These are phyloP conservation scores for Globisporangium yorkense DNA, from an alignment of 352 stramenopile species.

Conservation along the genomic window DNA sequence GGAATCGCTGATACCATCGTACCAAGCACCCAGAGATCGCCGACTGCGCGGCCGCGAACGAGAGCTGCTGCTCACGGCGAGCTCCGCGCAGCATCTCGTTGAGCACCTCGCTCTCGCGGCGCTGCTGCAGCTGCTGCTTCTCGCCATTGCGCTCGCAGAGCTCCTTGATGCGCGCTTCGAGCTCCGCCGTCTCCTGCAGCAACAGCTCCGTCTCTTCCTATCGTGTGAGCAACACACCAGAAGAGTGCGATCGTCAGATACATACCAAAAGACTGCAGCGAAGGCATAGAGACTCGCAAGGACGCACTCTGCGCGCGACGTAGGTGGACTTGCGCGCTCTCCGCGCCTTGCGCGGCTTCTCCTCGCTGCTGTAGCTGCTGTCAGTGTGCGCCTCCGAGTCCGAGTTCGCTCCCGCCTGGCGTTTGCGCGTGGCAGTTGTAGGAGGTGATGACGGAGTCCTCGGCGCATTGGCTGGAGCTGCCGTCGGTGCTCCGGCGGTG, in stretches of 20 bases:
- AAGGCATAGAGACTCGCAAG: no score
- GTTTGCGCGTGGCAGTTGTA: not conserved
- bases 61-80: constrained; percentile 26
- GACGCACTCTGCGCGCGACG: not conserved
- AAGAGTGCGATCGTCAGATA: not conserved
- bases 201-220: not conserved
- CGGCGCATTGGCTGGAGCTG: not conserved
- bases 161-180: not conserved
- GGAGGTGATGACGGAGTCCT: not conserved
- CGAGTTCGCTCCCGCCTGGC: not conserved
- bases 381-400: not conserved
- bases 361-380: not conserved
- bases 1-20: not conserved
- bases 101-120: not conserved
- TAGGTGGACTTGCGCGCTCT: constrained; percentile 1
- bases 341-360: not conserved
- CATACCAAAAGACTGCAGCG: not conserved
- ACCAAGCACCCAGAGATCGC: constrained; percentile 25
- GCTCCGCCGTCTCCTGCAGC: not conserved
- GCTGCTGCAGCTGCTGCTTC: not conserved
- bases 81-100: not conserved
- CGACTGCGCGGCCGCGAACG: constrained; percentile 26
- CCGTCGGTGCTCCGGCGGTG: no score
- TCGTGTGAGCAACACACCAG: not conserved
- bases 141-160: not conserved